These are phyloP conservation scores for Dactylellina drechsleri DNA, from an alignment of 2,329 filamentous ascomycete species.

Conservation along the genomic window DNA sequence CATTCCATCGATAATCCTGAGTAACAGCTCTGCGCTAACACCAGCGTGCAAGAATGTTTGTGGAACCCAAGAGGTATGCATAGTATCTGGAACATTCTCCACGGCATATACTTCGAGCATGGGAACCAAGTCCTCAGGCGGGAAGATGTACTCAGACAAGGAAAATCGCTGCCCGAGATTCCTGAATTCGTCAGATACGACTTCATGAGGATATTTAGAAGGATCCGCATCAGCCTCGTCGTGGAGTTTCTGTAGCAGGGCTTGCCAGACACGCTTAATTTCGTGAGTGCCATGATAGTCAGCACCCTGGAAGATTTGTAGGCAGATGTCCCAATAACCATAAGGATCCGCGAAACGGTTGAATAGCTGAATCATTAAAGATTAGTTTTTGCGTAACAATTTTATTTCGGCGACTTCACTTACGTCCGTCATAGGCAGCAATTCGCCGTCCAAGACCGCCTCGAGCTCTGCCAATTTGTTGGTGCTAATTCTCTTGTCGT, in stretches of 20 bases:
- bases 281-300: slow-evolving; percentile 89
- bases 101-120: slow-evolving; percentile 73
- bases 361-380: slow-evolving; percentile 73
- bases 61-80: slow-evolving; percentile 65
- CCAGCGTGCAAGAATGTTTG: slow-evolving; percentile 74
- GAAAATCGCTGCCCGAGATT: slow-evolving; percentile 73
- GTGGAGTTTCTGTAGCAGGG: slow-evolving; percentile 79
- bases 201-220: slow-evolving; percentile 72
- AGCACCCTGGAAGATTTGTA: slow-evolving; percentile 89
- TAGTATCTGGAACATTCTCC: slow-evolving; percentile 69
- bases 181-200: slow-evolving; percentile 72
- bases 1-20: slow-evolving; percentile 72
- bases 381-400: slow-evolving; percentile 53
- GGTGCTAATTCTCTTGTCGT: slow-evolving; percentile 74
- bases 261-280: slow-evolving; percentile 84
- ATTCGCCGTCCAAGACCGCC: slow-evolving; percentile 77
- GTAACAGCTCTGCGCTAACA: slow-evolving; percentile 71
- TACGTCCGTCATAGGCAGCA: slow-evolving; percentile 80
- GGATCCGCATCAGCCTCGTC: slow-evolving; percentile 64
- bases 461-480: slow-evolving; percentile 74
- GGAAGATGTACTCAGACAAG: slow-evolving; percentile 74
- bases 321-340: slow-evolving; percentile 90
- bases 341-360: slow-evolving; percentile 91
- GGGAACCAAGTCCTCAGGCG: slow-evolving; percentile 66
- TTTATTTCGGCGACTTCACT: slow-evolving; percentile 60